Evolutionary conservation across 2,329 filamentous ascomycete species (phyloP).

Genomic region (Aspergillus uvarum): DNA sequence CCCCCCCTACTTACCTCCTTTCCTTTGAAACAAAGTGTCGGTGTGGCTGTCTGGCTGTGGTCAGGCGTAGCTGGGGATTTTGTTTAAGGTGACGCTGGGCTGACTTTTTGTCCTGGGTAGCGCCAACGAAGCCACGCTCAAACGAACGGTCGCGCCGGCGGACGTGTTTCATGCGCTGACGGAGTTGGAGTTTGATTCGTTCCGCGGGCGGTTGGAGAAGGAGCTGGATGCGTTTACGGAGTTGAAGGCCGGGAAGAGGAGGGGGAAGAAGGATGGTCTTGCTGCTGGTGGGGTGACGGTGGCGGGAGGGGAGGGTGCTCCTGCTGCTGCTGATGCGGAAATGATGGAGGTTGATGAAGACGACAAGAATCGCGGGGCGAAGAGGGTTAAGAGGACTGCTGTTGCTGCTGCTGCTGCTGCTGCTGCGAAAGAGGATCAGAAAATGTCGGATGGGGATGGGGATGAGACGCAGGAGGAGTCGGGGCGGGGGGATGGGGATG

Average conservation of each 20-base stretch:
- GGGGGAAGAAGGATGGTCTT: constrained; percentile 48
- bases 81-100: no score
- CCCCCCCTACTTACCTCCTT: no score
- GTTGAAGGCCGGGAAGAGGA: constrained; percentile 44
- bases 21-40: no score
- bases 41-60: no score
- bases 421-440: constrained; percentile 15
- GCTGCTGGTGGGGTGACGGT: constrained; percentile 12
- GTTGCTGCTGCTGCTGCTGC: neutral
- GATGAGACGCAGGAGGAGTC: constrained; percentile 25
- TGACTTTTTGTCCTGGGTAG: constrained; percentile 35
- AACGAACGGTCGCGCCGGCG: constrained; percentile 61
- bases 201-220: constrained; percentile 57
- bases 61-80: no score
- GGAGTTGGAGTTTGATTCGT: constrained; percentile 62
- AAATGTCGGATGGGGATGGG: constrained; percentile 20
- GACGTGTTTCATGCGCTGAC: constrained; percentile 62
- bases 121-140: constrained; percentile 61
- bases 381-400: constrained; percentile 20
- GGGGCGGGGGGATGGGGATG: constrained; percentile 19
- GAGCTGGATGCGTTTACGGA: constrained; percentile 55
- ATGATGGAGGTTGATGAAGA: constrained; percentile 23
- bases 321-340: constrained; percentile 20
- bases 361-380: constrained; percentile 16
- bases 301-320: constrained; percentile 13